These are phyloP conservation scores for Allium fistulosum DNA, from an alignment of 106 monocot genomes.

Conservation along the genomic window DNA sequence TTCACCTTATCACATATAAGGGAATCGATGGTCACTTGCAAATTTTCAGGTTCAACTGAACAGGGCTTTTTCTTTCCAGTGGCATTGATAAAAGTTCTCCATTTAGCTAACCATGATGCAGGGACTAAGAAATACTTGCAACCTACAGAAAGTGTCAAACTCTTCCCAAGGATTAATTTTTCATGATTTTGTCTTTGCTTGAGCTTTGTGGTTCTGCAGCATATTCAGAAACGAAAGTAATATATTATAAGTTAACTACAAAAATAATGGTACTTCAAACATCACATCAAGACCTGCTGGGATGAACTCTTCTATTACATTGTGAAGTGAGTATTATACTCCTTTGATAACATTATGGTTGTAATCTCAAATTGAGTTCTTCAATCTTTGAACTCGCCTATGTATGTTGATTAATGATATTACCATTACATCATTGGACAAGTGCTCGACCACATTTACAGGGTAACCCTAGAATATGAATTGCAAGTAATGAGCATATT, in stretches of 20 bases:
- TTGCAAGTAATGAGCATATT: no score
- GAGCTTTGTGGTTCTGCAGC: constrained; percentile 68
- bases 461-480: no score
- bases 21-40: constrained; percentile 55
- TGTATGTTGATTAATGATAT: no score
- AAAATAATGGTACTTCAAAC: background rate
- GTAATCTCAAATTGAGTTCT: no score
- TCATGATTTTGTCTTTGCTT: constrained; percentile 87
- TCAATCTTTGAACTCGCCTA: no score
- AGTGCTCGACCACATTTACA: no score
- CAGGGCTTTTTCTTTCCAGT: constrained; percentile 73
- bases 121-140: constrained; percentile 76
- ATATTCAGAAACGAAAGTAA: constrained; percentile 1
- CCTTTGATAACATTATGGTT: no score
- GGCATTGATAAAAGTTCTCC: constrained; percentile 75
- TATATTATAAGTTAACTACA: background rate
- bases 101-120: constrained; percentile 78
- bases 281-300: background rate
- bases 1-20: constrained; percentile 80
- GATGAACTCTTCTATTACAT: no score
- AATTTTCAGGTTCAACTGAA: constrained; percentile 50
- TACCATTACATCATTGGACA: no score
- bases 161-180: constrained; percentile 74
- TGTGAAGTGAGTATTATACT: no score
- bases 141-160: constrained; percentile 50